phyloP scores from a whole-genome alignment of 2,329 filamentous ascomycete genomes.

The Exophiala phaeomuriformis region DNA sequence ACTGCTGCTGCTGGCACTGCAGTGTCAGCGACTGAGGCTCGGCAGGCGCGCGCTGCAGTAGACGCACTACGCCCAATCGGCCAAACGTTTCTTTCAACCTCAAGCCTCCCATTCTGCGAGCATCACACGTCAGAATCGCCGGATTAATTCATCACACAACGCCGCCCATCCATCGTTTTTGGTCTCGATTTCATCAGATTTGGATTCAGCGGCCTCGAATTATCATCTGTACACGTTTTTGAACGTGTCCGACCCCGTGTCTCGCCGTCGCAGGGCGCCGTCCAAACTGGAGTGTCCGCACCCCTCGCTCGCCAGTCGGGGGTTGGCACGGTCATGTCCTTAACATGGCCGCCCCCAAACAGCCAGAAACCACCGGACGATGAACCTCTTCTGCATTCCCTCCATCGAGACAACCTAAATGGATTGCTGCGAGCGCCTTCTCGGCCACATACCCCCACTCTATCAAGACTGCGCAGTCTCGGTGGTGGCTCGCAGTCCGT shows the following conservation, averaged over 20 bases:
- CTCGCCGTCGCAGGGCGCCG: constrained; percentile 24
- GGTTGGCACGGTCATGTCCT: constrained; percentile 51
- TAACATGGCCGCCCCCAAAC: constrained; percentile 59
- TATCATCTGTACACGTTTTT: constrained; percentile 13
- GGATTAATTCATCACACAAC: constrained; percentile 20
- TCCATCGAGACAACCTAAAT: constrained; percentile 35
- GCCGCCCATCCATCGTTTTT: constrained; percentile 16
- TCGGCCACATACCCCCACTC: constrained; percentile 39
- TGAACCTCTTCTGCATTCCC: constrained; percentile 48
- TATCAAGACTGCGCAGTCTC: constrained; percentile 36
- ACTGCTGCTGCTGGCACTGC: too few relatives aligned
- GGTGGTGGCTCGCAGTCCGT: constrained; percentile 40
- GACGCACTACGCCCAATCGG: constrained; percentile 3
- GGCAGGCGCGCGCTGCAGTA: constrained; percentile 6
- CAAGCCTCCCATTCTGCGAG: constrained; percentile 19
- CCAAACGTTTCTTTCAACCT: constrained; percentile 21
- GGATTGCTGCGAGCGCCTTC: constrained; percentile 38
- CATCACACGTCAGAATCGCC: constrained; percentile 15
- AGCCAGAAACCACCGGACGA: constrained; percentile 53
- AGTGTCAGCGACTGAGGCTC: constrained; percentile 4
- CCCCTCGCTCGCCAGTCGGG: constrained; percentile 40
- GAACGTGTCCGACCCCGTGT: constrained; percentile 5
- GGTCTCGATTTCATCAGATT: constrained; percentile 12
- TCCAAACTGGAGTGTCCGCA: constrained; percentile 40
- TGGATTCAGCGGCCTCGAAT: constrained; percentile 10